Conservation (phyloP, 257 asterid species). For the Fraxinus cuspidata region DNA sequence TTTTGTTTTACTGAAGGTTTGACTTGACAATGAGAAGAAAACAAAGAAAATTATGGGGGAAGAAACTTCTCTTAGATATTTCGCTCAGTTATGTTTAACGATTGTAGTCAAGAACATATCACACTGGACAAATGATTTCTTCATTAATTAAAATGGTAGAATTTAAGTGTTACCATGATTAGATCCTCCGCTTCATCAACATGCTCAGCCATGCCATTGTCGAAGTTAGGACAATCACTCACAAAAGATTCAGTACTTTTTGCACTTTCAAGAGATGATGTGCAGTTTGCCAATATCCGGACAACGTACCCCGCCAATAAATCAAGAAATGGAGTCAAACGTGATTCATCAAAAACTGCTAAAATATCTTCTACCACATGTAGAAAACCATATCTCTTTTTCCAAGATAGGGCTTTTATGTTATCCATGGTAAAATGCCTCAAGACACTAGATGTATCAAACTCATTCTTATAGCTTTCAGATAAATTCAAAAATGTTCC, state of each 20-base stretch:
- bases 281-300: slow-evolving; percentile 68
- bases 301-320: slow-evolving; percentile 67
- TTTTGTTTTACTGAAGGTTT: background rate
- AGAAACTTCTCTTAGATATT: too few species aligned
- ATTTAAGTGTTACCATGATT: slow-evolving; percentile 47
- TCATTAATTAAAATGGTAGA: slow-evolving; percentile 13
- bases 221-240: slow-evolving; percentile 28
- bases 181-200: slow-evolving; percentile 40
- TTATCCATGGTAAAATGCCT: slow-evolving; percentile 54
- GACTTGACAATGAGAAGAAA: too few species aligned
- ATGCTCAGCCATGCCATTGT: slow-evolving; percentile 35
- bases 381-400: slow-evolving; percentile 75
- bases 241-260: slow-evolving; percentile 34
- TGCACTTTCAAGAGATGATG: slow-evolving; percentile 45
- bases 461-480: slow-evolving; percentile 37
- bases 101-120: slow-evolving; percentile 8
- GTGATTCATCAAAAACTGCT: slow-evolving; percentile 78
- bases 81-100: background rate
- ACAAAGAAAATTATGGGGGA: too few species aligned
- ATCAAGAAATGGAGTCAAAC: slow-evolving; percentile 67
- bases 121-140: background rate
- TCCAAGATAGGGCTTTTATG: slow-evolving; percentile 64
- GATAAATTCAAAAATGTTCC: slow-evolving; percentile 32
- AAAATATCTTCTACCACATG: slow-evolving; percentile 82
- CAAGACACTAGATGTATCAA: slow-evolving; percentile 48